A percentile compares a stretch with the other conserved stretches of the same genome.
These are phyloP conservation scores for Acer yangbiense DNA, from an alignment of 345 rosid genomes.

Conservation along the genomic window DNA sequence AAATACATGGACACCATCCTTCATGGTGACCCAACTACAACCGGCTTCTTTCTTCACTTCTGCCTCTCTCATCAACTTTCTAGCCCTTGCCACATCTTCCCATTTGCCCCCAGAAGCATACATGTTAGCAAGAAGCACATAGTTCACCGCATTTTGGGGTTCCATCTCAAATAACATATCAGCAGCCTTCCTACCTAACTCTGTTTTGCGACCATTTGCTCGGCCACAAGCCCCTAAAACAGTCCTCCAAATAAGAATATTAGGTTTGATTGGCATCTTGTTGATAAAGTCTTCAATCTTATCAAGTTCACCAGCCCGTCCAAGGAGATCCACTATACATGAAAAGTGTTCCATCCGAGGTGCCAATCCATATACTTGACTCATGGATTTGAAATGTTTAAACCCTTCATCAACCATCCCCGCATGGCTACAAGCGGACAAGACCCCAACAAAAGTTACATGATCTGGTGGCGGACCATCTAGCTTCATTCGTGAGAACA, in stretches of 20 bases:
- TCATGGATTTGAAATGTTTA: constrained; percentile 73
- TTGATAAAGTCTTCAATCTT: constrained; percentile 68
- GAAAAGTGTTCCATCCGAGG: constrained; percentile 85
- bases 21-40: constrained; percentile 95
- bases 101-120: constrained; percentile 81
- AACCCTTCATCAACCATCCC: constrained; percentile 84
- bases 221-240: constrained; percentile 82
- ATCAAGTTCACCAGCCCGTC: constrained; percentile 80
- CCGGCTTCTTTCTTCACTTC: constrained; percentile 90
- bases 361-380: constrained; percentile 46
- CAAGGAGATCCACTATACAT: constrained; percentile 90
- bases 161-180: constrained; percentile 73
- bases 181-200: constrained; percentile 77
- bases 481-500: constrained; percentile 66
- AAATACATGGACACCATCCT: constrained; percentile 84
- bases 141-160: constrained; percentile 83
- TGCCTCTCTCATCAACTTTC: constrained; percentile 74
- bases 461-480: constrained; percentile 73
- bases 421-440: constrained; percentile 91
- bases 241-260: constrained; percentile 87
- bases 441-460: constrained; percentile 89
- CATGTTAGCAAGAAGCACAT: constrained; percentile 91
- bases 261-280: constrained; percentile 75
- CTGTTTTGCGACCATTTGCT: constrained; percentile 59
- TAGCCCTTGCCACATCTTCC: constrained; percentile 73